Percentiles rank a stretch among this genome's conserved stretches.
Evolutionary conservation across 2,329 filamentous ascomycete species (phyloP).

Genomic region (Endocalyx cinctus): DNA sequence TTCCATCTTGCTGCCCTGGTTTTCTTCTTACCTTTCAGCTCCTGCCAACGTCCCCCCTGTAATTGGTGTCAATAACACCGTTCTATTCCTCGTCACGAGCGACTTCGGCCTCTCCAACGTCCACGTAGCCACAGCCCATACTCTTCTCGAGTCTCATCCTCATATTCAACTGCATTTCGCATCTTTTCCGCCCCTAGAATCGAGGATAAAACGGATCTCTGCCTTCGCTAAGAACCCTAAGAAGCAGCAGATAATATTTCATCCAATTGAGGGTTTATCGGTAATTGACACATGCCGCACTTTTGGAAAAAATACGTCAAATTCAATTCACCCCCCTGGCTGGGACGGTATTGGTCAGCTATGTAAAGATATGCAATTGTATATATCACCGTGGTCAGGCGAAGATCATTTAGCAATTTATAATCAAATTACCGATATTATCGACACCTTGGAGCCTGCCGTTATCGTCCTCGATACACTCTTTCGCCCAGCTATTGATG

Average conservation of each 20-base stretch:
- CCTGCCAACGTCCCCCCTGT: constrained; percentile 5
- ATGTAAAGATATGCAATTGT: constrained; percentile 10
- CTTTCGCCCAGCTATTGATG: constrained; percentile 15
- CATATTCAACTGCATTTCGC: constrained; percentile 15
- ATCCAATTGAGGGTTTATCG: constrained; percentile 1
- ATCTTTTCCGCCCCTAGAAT: constrained; percentile 10
- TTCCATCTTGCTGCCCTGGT: not conserved
- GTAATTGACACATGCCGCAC: not conserved
- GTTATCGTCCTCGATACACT: constrained; percentile 14
- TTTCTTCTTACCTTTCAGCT: not conserved
- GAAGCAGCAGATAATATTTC: constrained; percentile 7
- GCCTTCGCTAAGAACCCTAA: constrained; percentile 5
- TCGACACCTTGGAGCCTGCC: constrained; percentile 13
- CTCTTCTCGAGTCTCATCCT: constrained; percentile 14
- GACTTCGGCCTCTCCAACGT: constrained; percentile 18
- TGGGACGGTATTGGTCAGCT: constrained; percentile 8
- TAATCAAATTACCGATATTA: constrained; percentile 8
- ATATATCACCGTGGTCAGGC: constrained; percentile 13
- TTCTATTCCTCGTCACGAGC: constrained; percentile 13
- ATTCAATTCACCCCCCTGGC: constrained; percentile 11
- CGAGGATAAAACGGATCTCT: constrained; percentile 9
- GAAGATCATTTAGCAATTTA: constrained; percentile 12
- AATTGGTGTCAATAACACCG: constrained; percentile 14
- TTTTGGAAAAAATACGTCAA: constrained; percentile 2
- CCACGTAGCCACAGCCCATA: constrained; percentile 12